Evolutionary conservation across 768 basidiomycete species (phyloP).

Genomic region (Tephrocybe sp.): DNA sequence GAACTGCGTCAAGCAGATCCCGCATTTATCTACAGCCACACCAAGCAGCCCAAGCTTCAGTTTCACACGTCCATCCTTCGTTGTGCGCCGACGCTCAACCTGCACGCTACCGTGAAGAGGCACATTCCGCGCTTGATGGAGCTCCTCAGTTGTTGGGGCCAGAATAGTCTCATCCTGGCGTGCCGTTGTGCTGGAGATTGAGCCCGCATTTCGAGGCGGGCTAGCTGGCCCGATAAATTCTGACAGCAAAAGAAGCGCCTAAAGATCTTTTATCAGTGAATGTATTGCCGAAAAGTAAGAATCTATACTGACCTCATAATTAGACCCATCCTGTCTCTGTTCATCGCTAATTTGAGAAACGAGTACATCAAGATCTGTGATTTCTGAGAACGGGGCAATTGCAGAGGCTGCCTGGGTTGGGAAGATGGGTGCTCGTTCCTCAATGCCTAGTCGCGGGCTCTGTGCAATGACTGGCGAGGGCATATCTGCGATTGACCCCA

Average conservation of each 20-base stretch:
- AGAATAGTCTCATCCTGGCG: not conserved
- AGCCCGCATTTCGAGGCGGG: constrained; percentile 10
- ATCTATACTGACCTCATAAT: constrained; percentile 64
- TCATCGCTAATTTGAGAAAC: constrained; percentile 52
- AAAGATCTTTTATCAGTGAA: constrained; percentile 12
- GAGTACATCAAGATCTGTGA: constrained; percentile 66
- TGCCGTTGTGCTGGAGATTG: constrained; percentile 11
- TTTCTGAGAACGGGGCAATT: constrained; percentile 27
- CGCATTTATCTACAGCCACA: constrained; percentile 64
- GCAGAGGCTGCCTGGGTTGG: constrained; percentile 8
- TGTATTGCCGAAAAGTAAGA: constrained; percentile 15
- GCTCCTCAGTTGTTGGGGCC: not conserved
- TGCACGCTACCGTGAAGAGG: constrained; percentile 47
- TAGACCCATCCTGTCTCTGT: constrained; percentile 42
- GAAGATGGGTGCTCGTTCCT: constrained; percentile 1
- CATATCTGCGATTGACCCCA: constrained; percentile 16
- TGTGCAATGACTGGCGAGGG: not conserved
- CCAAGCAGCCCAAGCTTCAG: constrained; percentile 68
- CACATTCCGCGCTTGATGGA: constrained; percentile 19
- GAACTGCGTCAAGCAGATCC: constrained; percentile 74
- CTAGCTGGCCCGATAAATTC: constrained; percentile 61
- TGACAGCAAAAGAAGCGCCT: constrained; percentile 62
- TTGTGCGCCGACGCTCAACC: constrained; percentile 57
- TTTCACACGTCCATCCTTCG: constrained; percentile 68
- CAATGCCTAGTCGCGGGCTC: not conserved